Evolutionary conservation across 139 green algal species (phyloP).

Genomic region (Coelastrella sp.): DNA sequence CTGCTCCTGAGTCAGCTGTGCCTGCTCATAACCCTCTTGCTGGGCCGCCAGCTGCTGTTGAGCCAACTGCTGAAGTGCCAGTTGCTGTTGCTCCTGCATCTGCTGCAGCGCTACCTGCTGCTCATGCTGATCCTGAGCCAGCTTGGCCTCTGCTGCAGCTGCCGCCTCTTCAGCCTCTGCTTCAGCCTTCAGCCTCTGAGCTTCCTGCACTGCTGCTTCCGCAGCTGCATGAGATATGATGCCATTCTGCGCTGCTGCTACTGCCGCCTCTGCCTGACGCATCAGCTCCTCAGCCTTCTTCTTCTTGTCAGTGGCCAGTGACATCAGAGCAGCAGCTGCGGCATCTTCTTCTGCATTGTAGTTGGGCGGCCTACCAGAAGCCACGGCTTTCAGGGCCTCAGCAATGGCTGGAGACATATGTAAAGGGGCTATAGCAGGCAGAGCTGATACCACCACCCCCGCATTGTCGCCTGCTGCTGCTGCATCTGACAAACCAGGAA

Average conservation of each 20-base stretch:
- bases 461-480: background rate
- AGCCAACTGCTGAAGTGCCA: background rate
- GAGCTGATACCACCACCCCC: background rate
- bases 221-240: constrained; percentile 18
- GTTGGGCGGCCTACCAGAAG: background rate
- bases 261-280: background rate
- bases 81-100: background rate
- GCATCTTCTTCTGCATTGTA: constrained; percentile 34
- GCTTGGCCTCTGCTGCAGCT: constrained; percentile 18
- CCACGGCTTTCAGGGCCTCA: constrained; percentile 19
- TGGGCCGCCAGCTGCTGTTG: background rate
- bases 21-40: constrained; percentile 2
- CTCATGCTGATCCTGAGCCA: background rate
- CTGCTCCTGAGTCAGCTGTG: background rate
- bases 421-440: constrained; percentile 30
- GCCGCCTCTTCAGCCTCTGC: constrained; percentile 29
- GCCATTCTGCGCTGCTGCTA: background rate
- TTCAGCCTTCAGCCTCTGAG: constrained; percentile 11
- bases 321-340: constrained; percentile 43
- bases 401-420: constrained; percentile 23
- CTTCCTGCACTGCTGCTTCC: background rate
- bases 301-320: constrained; percentile 37
- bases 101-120: background rate
- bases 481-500: background rate
- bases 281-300: constrained; percentile 14